Evolutionary conservation across 2,329 filamentous ascomycete species (phyloP), one percentile per base, ranked within the genome.

Genomic region (Periconia sp.): DNA sequence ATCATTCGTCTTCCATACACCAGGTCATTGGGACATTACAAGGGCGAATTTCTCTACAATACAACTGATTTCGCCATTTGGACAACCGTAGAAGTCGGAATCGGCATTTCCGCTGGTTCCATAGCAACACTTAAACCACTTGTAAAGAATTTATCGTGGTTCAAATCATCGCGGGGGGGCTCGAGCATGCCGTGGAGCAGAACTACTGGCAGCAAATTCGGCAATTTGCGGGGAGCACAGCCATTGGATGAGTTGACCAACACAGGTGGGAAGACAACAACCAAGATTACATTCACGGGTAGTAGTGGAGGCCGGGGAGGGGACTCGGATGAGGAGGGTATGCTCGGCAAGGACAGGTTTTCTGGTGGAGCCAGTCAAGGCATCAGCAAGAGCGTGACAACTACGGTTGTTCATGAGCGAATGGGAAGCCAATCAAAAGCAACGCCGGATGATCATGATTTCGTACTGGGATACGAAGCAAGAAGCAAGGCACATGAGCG

Each of bases 111-210:
- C 7, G 80, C 80, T 17, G 79, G 76, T 27, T 81, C 78, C 59
- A 71, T 82, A 8, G 80, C 80, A 6, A 81, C 79, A 1, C 74
- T 82, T 1, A 77, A 79, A 1, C 81, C 81, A 1, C 68, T 82
- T 0, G 70, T 82, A 48, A 72, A 64, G 41, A 20, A 40, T 18
- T 31, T 27, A 13, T 59, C 52, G 45, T n/a, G 59, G n/a, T n/a
- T 20, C 2, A 45, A 27, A 10, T 33, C 41, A 37, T 37, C 48
- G 8, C 41, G 48, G 15, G 41, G 44, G 18, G 27, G 19, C 9
- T 50, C 48, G n/a, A 50, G 27, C 2, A 44, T 44, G 15, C 41
- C 41, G 2, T 45, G 30, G 27, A 50, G 48, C 18, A 50, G 23
- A 44, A 18, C 11, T 19, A 45, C 41, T 13, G 48, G 41, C 30